Evolutionary conservation across 2,329 filamentous ascomycete species (phyloP).

Genomic region (Tolypocladium tropicale): DNA sequence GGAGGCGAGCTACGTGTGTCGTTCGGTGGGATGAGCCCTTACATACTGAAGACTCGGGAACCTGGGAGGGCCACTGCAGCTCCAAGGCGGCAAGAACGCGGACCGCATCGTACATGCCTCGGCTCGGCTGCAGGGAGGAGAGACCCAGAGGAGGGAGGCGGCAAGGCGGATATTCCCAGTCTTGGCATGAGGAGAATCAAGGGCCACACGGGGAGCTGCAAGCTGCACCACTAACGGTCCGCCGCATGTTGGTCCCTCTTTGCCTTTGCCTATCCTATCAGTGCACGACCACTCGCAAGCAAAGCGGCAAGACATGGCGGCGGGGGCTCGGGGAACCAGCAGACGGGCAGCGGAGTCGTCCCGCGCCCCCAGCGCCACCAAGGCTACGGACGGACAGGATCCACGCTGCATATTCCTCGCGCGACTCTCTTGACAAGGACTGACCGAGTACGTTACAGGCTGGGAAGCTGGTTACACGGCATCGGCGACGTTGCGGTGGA

Average conservation of each 20-base stretch:
- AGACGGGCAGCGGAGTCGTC: background rate
- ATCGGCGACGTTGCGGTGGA: too few relatives aligned
- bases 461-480: background rate
- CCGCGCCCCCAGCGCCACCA: background rate
- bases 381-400: background rate
- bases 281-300: too few relatives aligned
- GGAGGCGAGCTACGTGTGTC: background rate
- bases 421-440: too few relatives aligned
- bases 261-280: too few relatives aligned
- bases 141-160: background rate
- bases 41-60: too few relatives aligned
- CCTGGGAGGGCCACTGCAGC: background rate
- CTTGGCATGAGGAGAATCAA: background rate
- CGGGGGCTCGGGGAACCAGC: background rate
- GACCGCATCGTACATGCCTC: background rate
- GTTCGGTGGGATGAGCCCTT: background rate
- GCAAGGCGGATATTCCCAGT: background rate
- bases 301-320: background rate
- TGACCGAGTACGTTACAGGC: too few relatives aligned
- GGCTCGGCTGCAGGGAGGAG: background rate
- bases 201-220: background rate
- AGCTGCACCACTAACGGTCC: too few relatives aligned
- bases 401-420: background rate
- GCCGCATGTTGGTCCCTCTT: too few relatives aligned
- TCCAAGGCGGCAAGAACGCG: background rate